These are phyloP conservation scores for Penicillium digitatum DNA, from an alignment of 2,329 filamentous ascomycete genomes.

Conservation along the genomic window DNA sequence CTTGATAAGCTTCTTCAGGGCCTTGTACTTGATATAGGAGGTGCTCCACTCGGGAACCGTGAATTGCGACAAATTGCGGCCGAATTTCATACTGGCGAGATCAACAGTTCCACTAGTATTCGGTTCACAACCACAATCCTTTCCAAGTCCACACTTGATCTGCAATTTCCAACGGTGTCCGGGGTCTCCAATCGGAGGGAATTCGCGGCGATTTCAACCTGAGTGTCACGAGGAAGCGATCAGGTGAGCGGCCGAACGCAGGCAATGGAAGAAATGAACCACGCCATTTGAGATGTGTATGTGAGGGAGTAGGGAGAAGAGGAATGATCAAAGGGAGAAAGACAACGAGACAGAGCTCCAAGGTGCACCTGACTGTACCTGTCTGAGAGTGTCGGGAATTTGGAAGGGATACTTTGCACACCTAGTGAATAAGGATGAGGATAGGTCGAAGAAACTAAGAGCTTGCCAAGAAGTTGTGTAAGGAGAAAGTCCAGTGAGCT, in stretches of 20 bases:
- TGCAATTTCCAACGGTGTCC: not conserved
- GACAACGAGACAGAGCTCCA: constrained; percentile 5
- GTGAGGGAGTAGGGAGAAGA: not conserved
- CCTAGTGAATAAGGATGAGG: not conserved
- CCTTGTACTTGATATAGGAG: constrained; percentile 51
- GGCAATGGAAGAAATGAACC: constrained; percentile 7
- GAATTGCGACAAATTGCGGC: constrained; percentile 47
- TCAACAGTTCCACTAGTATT: not conserved
- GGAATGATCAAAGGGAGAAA: not conserved
- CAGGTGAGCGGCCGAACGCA: constrained; percentile 25
- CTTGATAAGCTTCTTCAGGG: constrained; percentile 90
- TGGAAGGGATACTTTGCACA: constrained; percentile 1
- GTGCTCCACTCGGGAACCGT: constrained; percentile 51
- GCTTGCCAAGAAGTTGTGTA: not conserved
- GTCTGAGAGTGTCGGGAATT: constrained; percentile 10
- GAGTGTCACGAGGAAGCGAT: constrained; percentile 19
- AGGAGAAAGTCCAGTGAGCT: not conserved
- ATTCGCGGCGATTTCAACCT: constrained; percentile 10
- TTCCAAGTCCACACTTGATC: not conserved
- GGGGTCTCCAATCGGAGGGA: not conserved
- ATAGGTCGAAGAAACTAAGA: not conserved
- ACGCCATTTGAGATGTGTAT: constrained; percentile 17
- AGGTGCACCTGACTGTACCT: constrained; percentile 17
- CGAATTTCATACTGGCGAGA: constrained; percentile 47
- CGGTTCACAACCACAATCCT: not conserved